Evolutionary conservation across 805 yeast species (phyloP), one percentile per base, ranked within the genome.

Genomic region (Sungouiozyma ichnusensis): DNA sequence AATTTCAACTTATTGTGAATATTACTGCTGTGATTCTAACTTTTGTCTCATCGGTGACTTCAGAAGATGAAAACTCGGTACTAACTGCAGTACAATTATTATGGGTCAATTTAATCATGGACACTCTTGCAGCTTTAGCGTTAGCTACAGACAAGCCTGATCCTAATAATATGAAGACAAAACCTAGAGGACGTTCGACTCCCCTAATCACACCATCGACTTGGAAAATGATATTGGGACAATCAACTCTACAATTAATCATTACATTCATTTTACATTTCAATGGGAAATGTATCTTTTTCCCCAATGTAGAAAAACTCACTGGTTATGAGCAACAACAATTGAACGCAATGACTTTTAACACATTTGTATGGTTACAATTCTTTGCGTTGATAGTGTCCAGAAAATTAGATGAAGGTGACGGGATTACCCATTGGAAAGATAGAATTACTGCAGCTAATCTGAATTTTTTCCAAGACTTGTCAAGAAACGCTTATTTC

Each of bases 91-190:
- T 92, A 37, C 98, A 92, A 66, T 75, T 92, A 51, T 70, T 92
- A 48, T 92, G 98, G 98, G 97, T 92, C 39, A 92, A 92, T 63
- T 71, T 92, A 62, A 92, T 92, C 54, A 92, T 92, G 98, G 98
- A 92, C 63, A 92, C 98, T 0, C 73, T 92, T 48, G 98, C 98
- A 3, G 98, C 98, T 3, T 71, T 92, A 53, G 98, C 98, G 0
- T 72, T 92, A 53, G 98, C 98, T 5, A 92, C 98, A 3, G 98
- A 92, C 60, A 88, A 90, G 53, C 98, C 98, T 0, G 88, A 86
- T 53, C 84, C 80, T 38, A 74, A 80, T 34, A 79, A 85, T 35
- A 68, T 92, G 57, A 76, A 82, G 48, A 72, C 85, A 41, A 79
- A 76, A 56, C 99, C 98, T 2, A 86, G 81, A 35, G 92, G 94